Evolutionary conservation across 2,329 filamentous ascomycete species (phyloP).

Genomic region (Alternaria alternata): DNA sequence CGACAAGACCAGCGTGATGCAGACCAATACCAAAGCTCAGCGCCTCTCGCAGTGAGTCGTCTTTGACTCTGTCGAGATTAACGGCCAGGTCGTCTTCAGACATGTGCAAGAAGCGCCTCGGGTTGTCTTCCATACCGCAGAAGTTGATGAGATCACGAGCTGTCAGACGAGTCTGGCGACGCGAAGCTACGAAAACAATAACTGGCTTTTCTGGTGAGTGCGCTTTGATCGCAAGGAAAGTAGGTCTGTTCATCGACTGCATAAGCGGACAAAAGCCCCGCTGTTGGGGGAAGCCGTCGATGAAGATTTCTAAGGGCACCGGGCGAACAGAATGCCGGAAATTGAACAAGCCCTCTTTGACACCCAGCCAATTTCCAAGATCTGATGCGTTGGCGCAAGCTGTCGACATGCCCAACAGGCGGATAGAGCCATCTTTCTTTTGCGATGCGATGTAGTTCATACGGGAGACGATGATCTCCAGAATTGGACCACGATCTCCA

Average conservation of each 20-base stretch:
- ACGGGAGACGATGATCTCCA: constrained; percentile 90
- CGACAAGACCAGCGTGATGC: constrained; percentile 95
- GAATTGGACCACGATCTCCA: constrained; percentile 93
- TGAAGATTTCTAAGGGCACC: constrained; percentile 94
- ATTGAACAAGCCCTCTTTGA: constrained; percentile 94
- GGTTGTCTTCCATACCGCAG: constrained; percentile 98
- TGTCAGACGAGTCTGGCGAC: constrained; percentile 91
- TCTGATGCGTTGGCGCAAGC: constrained; percentile 96
- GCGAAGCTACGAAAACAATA: constrained; percentile 96
- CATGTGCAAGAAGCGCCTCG: constrained; percentile 90
- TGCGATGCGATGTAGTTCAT: constrained; percentile 99
- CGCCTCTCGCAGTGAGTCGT: constrained; percentile 91
- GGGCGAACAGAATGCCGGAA: constrained; percentile 97
- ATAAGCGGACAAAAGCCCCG: constrained; percentile 96
- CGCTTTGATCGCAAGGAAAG: constrained; percentile 93
- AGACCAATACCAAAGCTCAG: constrained; percentile 96
- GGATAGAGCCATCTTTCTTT: constrained; percentile 82
- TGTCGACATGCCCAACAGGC: constrained; percentile 97
- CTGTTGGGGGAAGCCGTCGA: constrained; percentile 95
- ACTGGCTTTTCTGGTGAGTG: constrained; percentile 97
- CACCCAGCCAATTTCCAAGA: constrained; percentile 94
- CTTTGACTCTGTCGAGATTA: constrained; percentile 89
- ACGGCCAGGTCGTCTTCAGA: constrained; percentile 91
- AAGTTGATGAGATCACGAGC: constrained; percentile 97
- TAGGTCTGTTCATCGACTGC: constrained; percentile 99